Evolutionary conservation across 176 grass and related monocot genomes (phyloP), one percentile per base, ranked within the genome.

Genomic region (Cenchrus purpureus): DNA sequence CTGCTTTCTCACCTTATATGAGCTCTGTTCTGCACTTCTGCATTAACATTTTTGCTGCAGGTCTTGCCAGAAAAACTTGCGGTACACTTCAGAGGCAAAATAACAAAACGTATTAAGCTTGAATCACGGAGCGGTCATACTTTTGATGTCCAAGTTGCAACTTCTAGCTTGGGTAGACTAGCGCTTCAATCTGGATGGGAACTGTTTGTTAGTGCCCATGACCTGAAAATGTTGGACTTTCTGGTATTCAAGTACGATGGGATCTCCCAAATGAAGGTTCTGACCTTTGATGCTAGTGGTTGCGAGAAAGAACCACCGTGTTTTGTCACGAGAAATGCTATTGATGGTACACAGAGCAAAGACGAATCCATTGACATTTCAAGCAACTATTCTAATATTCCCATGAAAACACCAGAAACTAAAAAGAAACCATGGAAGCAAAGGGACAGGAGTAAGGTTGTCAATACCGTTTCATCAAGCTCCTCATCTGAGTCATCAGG

Each of bases 201-300:
- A 3, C 14, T 53, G 0, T 94, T 90, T 79, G 81, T 45, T 55
- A 46, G 17, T 51, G 57, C 56, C 44, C 79, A 94, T 64, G 42
- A 76, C 32, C 34, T 90, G 58, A 52, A 71, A 50, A 20, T 67
- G 53, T 48, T 64, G 14, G 87, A 92, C 42, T n/a, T 90, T 44
- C 19, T 92, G 28, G 10, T 88, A 59, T 94, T 94, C 68, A 88
- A 74, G 60, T 90, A 87, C 0, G 22, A 74, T 12, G 74, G 85
- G 51, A 51, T 37, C 3, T 92, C 84, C 7, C 16, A 37, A 13
- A 73, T 89, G 68, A 76, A 88, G 54, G 78, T 88, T 62, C 19
- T 67, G 51, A 94, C 86, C 16, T 92, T 89, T 50, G 62, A 62
- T 52, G 10, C 49, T 0, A 84, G 22, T 32, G 81, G 90, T 19